Evolutionary conservation across 345 rosid genomes (phyloP), one percentile per base, ranked within the genome.

Genomic region (Arabis hirsuta): DNA sequence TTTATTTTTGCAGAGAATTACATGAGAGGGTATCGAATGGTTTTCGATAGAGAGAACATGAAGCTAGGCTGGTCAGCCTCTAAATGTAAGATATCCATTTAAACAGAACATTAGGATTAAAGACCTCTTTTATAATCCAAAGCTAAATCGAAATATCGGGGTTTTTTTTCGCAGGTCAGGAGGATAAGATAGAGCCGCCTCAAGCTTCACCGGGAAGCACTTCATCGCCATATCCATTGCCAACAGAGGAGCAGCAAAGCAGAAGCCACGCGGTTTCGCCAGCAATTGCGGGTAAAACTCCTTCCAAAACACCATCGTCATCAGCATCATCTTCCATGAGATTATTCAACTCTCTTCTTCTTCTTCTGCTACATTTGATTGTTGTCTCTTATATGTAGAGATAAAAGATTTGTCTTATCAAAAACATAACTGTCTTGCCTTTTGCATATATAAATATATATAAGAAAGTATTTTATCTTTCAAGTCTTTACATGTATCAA

Each of bases 41-140:
- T 92, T 61, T 92, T 90, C 77, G 93, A 92, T 72, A 83, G 90
- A 69, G 98, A 90, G 76, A 84, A 84, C 74, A 65, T 88, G 84
- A 90, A 81, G 85, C 80, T 90, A 62, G 88, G 91, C 53, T 92
- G 98, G 98, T 92, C 98, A 46, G 70, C 27, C 9, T 92, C 96
- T 19, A 81, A 82, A 58, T 92, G 98, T 92, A 79, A 88, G 96
- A 73, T 68, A 50, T 42, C 27, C n/a, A 22, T 13, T 55, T 42
- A 9, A 14, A 29, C 52, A 20, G 4, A 64, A 43, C 69, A 46
- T 38, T 55, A 38, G 0, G 14, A 71, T 54, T 50, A 9, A 43
- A 46, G 44, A 26, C 12, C 57, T 39, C 24, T 48, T 20, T 48
- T 13, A 8, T 11, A 32, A 42, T 11, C 47, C n/a, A 38, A 57